Conservation (phyloP, 1,139 yeast genomes). For the Nakaseomyces nivariensis region DNA sequence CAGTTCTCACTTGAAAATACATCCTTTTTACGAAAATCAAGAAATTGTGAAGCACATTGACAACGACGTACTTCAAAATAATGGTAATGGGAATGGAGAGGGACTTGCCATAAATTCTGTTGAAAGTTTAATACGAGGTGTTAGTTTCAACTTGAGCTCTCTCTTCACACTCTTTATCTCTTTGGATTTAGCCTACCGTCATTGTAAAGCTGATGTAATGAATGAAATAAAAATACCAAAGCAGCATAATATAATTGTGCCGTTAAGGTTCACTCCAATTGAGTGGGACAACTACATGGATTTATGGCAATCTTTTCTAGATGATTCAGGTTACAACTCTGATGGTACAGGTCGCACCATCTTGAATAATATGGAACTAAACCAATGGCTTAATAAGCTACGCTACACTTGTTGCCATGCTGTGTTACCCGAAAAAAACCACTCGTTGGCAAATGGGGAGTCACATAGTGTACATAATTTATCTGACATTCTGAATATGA, state of each 20-base stretch:
- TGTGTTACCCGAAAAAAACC: conserved; percentile 41
- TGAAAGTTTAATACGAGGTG: background rate
- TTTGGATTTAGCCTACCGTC: conserved; percentile 49
- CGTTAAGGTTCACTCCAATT: conserved; percentile 66
- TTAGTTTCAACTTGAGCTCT: background rate
- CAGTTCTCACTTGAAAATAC: conserved; percentile 54
- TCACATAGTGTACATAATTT: conserved; percentile 39
- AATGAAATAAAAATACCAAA: conserved; percentile 69
- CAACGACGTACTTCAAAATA: conserved; percentile 1
- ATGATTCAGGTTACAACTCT: conserved; percentile 43
- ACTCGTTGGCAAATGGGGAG: conserved; percentile 5
- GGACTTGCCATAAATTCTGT: background rate
- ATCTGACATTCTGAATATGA: conserved; percentile 53
- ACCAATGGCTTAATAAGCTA: conserved; percentile 55
- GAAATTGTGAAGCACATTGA: conserved; percentile 14
- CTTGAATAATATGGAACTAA: conserved; percentile 19
- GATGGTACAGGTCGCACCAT: conserved; percentile 48
- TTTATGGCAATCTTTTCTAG: conserved; percentile 48
- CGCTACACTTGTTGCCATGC: conserved; percentile 84
- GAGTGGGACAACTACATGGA: conserved; percentile 77
- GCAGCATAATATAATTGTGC: conserved; percentile 58
- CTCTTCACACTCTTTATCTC: conserved; percentile 15
- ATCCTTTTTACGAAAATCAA: conserved; percentile 45
- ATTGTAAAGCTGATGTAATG: conserved; percentile 74
- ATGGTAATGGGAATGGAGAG: background rate